phyloP scores from a whole-genome alignment of 75 land plant genomes.

The Isoetes taiwanensis region DNA sequence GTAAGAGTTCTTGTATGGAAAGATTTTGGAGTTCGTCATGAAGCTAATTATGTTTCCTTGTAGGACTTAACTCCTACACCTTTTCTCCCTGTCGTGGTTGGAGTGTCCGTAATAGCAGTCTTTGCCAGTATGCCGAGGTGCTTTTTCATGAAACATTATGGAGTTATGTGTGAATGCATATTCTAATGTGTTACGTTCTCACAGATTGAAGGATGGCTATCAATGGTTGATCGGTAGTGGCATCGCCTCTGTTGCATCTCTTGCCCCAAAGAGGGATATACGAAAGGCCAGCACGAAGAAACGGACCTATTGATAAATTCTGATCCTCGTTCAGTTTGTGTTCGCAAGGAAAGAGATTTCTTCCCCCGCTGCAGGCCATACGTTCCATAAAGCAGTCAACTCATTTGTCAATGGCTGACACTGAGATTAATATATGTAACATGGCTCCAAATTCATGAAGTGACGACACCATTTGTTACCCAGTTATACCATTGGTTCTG shows the following conservation, averaged over 20 bases:
- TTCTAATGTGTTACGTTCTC: neutral
- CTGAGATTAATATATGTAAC: too few relatives aligned
- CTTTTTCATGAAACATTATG: neutral
- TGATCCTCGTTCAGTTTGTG: too few relatives aligned
- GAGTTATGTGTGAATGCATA: neutral
- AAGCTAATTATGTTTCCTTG: neutral
- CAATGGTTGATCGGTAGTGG: constrained; percentile 29
- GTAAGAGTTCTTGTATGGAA: constrained; percentile 14
- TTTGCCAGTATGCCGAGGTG: constrained; percentile 79
- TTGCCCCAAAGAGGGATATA: constrained; percentile 7
- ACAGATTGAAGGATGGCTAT: constrained; percentile 61
- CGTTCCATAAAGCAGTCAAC: too few relatives aligned
- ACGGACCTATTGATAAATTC: too few relatives aligned
- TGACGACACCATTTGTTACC: too few relatives aligned
- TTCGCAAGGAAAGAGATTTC: too few relatives aligned
- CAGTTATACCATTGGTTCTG: too few relatives aligned
- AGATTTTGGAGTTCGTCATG: neutral
- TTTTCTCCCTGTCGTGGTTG: constrained; percentile 64
- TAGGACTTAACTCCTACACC: constrained; percentile 83
- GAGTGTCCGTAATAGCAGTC: constrained; percentile 61
- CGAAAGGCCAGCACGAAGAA: too few relatives aligned
- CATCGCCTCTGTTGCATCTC: neutral
- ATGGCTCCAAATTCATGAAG: too few relatives aligned
- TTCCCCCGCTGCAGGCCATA: too few relatives aligned
- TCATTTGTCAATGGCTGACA: too few relatives aligned